Evolutionary conservation across 2,329 filamentous ascomycete species (phyloP), one percentile per base, ranked within the genome.

Genomic region (Fusarium sp.): DNA sequence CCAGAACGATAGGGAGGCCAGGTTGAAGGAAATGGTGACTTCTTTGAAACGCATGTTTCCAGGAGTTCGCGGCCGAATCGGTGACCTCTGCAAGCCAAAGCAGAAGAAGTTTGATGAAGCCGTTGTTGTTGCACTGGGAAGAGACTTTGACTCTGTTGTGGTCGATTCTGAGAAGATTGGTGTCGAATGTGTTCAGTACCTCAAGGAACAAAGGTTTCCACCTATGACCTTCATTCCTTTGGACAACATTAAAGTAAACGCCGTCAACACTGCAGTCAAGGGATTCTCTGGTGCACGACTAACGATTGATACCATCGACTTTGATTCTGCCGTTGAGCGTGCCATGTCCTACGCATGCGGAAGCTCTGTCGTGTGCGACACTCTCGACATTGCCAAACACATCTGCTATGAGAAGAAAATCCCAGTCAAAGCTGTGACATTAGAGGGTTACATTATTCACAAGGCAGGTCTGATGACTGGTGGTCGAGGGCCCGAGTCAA

Each of bases 401-500:
- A 90, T 99, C 45, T 95, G 94, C 77, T 98, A 97, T 77, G 90
- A 92, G 59, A 91, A 90, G 68, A 91, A 88, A 33, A 91, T 98
- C 33, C 92, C 95, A 62, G 95, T 97, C 54, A 98, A 98, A 79
- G 95, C 95, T 7, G 95, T 99, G 14, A 97, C 95, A 1, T 81
- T 98, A 14, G 95, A 98, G 76, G 96, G 96, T n/a, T 95, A 92
- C 56, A 92, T 99, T 64, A 98, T 99, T 69, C 94, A 97, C 83
- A 98, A 98, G 78, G 94, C 93, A 45, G 96, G 96, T 76, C 86
- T 97, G 54, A 98, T 99, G 92, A 98, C 96, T 49, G 96, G 96
- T 85, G 96, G 96, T 71, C 92, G 94, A 66, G 91, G 94, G 31
- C 91, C 90, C 1, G 89, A 92, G 45, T 87, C 90, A 46, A 93